Evolutionary conservation across 139 green algal genomes (phyloP), one percentile per base, ranked within the genome.

Genomic region (Micromonas pusilla): DNA sequence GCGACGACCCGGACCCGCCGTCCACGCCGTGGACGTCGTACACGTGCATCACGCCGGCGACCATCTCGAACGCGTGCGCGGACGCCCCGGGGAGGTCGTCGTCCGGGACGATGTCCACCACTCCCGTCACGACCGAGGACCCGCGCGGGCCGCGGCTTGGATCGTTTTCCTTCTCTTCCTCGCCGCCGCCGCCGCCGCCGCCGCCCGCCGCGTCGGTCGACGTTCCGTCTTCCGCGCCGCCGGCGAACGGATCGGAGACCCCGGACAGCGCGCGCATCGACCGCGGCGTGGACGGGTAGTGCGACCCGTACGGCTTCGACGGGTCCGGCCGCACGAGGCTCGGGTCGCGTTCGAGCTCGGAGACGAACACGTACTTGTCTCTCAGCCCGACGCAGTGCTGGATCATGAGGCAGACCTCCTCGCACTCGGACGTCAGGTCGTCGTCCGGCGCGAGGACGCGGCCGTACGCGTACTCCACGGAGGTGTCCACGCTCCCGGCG

Each of bases 31-130:
- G 3, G 70, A 32, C n/a, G 72, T 77, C 67, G 63, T 80, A 95
- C 45, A 99, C 87, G 1, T 84, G 76, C 79, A 97, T 86, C 34
- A 99, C 91, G n/a, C 95, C 95, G 63, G 96, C 86, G 32, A 92
- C 85, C 89, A 99, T 96, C 62, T 81, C 73, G 78, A 90, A 97
- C 5, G 81, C 71, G 63, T 91, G 84, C 26, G 9, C 16, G 45
- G 45, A 57, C 45, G 83, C 9, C 65, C 76, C 57, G 52, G 65
- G 31, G 62, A 80, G 77, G 4, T 81, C 25, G 77, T 25, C 64
- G 28, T 39, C 52, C n/a, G 32, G 60, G n/a, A 26, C n/a, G 5
- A 83, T 73, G 37, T 67, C 33, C 26, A 33, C 76, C 34, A 85
- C 77, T 86, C 79, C 6, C 63, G 81, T 19, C 30, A 64, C 52